phyloP scores from a whole-genome alignment of 139 green algal species.

The Marvania coccoides region DNA sequence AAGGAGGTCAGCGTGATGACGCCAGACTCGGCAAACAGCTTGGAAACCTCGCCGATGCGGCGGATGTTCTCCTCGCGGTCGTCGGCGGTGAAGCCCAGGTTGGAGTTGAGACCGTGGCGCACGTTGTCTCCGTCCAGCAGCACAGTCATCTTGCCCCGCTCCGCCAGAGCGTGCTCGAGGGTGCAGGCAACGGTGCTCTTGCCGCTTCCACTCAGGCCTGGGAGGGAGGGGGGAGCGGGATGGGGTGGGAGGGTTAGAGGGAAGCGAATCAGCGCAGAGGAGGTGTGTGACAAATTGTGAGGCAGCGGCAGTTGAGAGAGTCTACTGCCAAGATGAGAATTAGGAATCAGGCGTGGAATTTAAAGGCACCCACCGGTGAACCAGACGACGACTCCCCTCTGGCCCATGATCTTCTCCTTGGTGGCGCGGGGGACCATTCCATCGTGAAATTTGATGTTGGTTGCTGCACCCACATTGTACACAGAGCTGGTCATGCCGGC shows the following conservation, averaged over 20 bases:
- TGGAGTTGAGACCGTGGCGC: conserved; percentile 85
- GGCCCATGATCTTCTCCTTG: conserved; percentile 74
- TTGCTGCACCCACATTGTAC: conserved; percentile 71
- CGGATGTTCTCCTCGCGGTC: conserved; percentile 94
- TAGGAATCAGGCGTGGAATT: too few relatives aligned
- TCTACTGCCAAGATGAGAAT: too few relatives aligned
- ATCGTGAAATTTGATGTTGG: conserved; percentile 93
- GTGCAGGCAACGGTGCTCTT: conserved; percentile 63
- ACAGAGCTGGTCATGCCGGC: conserved; percentile 10
- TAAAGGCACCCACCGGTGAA: conserved; percentile 51
- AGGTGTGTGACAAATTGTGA: too few relatives aligned
- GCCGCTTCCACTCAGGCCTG: conserved; percentile 66
- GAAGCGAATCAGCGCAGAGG: too few relatives aligned
- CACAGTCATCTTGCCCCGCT: conserved; percentile 58
- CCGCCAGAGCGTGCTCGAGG: conserved; percentile 68
- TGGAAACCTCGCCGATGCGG: conserved; percentile 85
- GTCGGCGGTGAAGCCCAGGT: conserved; percentile 76
- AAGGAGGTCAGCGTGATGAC: conserved; percentile 88
- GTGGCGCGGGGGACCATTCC: conserved; percentile 24
- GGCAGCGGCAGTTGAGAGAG: too few relatives aligned
- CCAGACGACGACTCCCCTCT: conserved; percentile 85
- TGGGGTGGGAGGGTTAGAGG: conserved; percentile 11
- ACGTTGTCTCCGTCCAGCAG: conserved; percentile 95
- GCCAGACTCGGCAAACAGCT: conserved; percentile 83
- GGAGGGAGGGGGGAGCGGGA: not conserved